Percentiles rank a stretch among this genome's conserved stretches.
phyloP scores from a whole-genome alignment of 768 basidiomycete genomes.

The Chalciporus sphaerocephalus region DNA sequence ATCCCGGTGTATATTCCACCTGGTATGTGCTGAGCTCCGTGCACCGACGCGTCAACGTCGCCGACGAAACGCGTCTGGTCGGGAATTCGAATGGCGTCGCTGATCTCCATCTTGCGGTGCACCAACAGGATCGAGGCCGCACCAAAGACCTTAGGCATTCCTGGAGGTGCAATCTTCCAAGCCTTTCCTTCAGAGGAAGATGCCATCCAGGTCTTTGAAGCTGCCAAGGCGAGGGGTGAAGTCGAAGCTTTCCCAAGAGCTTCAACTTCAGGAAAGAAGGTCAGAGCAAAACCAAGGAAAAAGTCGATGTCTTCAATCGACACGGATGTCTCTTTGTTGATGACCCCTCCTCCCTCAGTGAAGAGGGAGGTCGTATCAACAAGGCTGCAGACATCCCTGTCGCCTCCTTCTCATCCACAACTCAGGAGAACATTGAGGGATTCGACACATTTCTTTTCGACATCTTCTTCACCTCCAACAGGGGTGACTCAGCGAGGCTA shows the following conservation, averaged over 20 bases:
- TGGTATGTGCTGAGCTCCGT: constrained; percentile 16
- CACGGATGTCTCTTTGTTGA: constrained; percentile 15
- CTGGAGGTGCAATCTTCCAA: constrained; percentile 40
- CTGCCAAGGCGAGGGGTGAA: constrained; percentile 28
- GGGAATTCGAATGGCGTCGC: constrained; percentile 26
- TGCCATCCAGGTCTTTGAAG: constrained; percentile 33
- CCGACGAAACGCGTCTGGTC: constrained; percentile 6
- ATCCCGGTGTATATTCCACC: constrained; percentile 29
- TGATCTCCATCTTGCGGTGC: constrained; percentile 6
- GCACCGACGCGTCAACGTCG: constrained; percentile 2
- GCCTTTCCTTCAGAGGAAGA: constrained; percentile 41
- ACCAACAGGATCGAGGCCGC: constrained; percentile 43
- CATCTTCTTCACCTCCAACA: constrained; percentile 26
- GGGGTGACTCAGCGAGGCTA: constrained; percentile 17
- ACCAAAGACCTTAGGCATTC: constrained; percentile 40
- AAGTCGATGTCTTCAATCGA: constrained; percentile 15
- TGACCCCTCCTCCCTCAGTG: constrained; percentile 5
- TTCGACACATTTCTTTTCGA: constrained; percentile 5
- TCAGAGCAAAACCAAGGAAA: constrained; percentile 7
- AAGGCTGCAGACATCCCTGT: neutral
- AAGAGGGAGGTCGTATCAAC: neutral
- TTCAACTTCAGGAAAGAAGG: neutral
- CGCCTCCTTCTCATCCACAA: constrained; percentile 1
- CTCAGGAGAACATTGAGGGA: constrained; percentile 12
- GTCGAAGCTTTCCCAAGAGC: constrained; percentile 18